Evolutionary conservation across 129 eudicot species (phyloP).

Genomic region (Daucus carota): DH1_v3.0 NC_030382.2:38362501-38363000

Average conservation of each 20-base stretch:
- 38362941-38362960: not conserved
- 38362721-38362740: not conserved
- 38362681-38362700: not conserved
- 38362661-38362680: not conserved
- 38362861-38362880: not conserved
- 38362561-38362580: not conserved
- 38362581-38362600: not conserved
- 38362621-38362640: not conserved
- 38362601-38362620: not conserved
- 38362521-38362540: not conserved
- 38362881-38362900: not conserved
- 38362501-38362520: not conserved
- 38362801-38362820: not conserved
- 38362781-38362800: not conserved
- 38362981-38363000: not conserved
- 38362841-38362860: not conserved
- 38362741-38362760: not conserved
- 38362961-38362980: too few species aligned
- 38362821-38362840: not conserved
- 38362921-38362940: not conserved
- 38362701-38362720: not conserved
- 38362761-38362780: not conserved
- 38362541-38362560: not conserved
- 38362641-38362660: not conserved
- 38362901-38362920: not conserved